A percentile compares a stretch with the other conserved stretches of the same genome.
Conservation (phyloP, 1,284 basidiomycete genomes). For the Inonotus obliquus region DNA sequence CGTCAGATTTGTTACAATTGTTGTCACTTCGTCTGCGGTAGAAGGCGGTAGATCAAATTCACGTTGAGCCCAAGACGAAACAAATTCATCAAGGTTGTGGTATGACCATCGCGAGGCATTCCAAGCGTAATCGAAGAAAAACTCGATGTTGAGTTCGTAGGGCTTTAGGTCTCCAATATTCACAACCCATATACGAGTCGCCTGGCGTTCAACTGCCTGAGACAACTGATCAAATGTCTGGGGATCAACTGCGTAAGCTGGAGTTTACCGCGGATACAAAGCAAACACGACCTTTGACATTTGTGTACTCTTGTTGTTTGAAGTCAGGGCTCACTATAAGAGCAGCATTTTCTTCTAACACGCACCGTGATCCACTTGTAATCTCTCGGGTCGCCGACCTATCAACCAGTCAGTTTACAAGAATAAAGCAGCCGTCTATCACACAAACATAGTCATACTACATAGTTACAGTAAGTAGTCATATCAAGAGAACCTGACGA, state of each 20-base stretch:
- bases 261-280: background rate
- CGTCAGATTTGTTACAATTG: conserved; percentile 56
- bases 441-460: conserved; percentile 44
- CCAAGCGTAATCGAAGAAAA: conserved; percentile 63
- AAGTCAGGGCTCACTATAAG: background rate
- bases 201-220: conserved; percentile 52
- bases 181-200: conserved; percentile 53
- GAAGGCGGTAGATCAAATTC: conserved; percentile 51
- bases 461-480: background rate
- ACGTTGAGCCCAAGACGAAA: conserved; percentile 54
- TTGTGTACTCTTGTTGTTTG: conserved; percentile 35
- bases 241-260: background rate
- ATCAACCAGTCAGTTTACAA: background rate
- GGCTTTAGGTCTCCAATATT: conserved; percentile 73
- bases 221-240: conserved; percentile 62
- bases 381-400: conserved; percentile 52
- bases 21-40: conserved; percentile 39
- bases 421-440: background rate
- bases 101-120: conserved; percentile 49
- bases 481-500: background rate
- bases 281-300: conserved; percentile 35
- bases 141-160: conserved; percentile 66
- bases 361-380: conserved; percentile 58
- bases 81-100: conserved; percentile 49
- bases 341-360: conserved; percentile 15